These are phyloP conservation scores for Oryza glumipatula DNA, from an alignment of 176 grass and related monocot species.

Conservation along the genomic window DNA sequence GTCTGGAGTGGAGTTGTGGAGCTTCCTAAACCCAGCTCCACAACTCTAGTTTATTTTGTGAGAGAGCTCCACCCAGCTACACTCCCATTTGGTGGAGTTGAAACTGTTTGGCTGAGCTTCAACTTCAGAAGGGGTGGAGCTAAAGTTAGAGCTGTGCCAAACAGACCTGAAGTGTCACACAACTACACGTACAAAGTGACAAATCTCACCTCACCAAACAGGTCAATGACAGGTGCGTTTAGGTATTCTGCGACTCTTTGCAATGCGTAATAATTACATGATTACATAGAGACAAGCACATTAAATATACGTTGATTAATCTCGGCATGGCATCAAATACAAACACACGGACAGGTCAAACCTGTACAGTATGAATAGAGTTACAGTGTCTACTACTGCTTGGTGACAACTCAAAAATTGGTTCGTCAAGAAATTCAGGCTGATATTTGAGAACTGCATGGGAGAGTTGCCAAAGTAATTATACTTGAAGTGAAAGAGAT, in stretches of 20 bases:
- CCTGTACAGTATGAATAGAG: background rate
- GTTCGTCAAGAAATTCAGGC: background rate
- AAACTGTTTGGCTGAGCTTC: no score
- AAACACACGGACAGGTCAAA: background rate
- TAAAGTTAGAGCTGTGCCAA: no score
- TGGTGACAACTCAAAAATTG: background rate
- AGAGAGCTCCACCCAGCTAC: no score
- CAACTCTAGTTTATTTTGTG: no score
- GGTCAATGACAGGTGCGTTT: conserved; percentile 18
- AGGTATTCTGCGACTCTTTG: background rate
- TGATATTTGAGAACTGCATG: background rate
- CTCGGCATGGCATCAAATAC: background rate
- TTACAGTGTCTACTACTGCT: background rate
- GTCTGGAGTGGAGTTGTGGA: no score
- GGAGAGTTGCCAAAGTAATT: background rate
- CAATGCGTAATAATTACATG: background rate
- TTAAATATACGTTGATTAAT: background rate
- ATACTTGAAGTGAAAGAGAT: background rate
- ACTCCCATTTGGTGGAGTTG: no score
- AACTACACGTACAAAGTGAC: background rate
- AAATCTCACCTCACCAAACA: background rate
- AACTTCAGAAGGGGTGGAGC: no score
- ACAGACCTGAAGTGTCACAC: background rate
- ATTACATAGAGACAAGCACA: background rate
- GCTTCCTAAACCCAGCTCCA: no score